phyloP scores from a whole-genome alignment of 495 filamentous ascomycete genomes.

The Neurospora intermedia region DNA sequence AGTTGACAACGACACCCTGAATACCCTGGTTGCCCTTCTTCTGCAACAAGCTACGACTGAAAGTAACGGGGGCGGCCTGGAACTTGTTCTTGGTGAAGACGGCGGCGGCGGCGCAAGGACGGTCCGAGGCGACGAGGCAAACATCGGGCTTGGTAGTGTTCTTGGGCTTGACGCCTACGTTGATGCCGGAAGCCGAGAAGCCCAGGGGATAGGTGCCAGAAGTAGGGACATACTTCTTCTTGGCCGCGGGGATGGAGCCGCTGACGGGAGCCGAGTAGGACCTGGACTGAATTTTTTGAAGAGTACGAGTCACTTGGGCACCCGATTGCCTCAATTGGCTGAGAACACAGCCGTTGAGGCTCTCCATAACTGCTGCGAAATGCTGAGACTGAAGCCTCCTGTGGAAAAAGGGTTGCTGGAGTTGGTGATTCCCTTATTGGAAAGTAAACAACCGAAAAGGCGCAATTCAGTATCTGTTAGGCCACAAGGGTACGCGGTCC shows the following conservation, averaged over 20 bases:
- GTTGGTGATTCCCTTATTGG: not conserved
- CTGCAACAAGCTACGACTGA: constrained; percentile 61
- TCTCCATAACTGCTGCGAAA: constrained; percentile 12
- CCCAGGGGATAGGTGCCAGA: constrained; percentile 80
- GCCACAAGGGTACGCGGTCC: not conserved
- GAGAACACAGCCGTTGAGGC: constrained; percentile 13
- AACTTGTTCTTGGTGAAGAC: constrained; percentile 99
- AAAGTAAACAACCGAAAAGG: not conserved
- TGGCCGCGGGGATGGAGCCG: constrained; percentile 55
- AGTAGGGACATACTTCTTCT: constrained; percentile 81
- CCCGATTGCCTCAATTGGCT: constrained; percentile 21
- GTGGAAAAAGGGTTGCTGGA: not conserved
- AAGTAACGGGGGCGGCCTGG: constrained; percentile 87
- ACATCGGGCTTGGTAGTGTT: constrained; percentile 87
- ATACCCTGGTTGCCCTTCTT: constrained; percentile 57
- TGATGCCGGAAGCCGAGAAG: constrained; percentile 75
- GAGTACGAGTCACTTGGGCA: constrained; percentile 15
- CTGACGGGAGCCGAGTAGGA: constrained; percentile 52
- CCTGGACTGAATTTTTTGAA: constrained; percentile 8
- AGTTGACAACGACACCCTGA: constrained; percentile 81
- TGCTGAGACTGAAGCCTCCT: not conserved
- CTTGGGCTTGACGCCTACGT: constrained; percentile 86
- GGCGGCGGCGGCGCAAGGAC: constrained; percentile 81
- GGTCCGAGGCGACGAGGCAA: constrained; percentile 76
- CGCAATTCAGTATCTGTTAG: not conserved